Conservation (phyloP, 768 basidiomycete species). For the Strobilomyces confusus region DNA sequence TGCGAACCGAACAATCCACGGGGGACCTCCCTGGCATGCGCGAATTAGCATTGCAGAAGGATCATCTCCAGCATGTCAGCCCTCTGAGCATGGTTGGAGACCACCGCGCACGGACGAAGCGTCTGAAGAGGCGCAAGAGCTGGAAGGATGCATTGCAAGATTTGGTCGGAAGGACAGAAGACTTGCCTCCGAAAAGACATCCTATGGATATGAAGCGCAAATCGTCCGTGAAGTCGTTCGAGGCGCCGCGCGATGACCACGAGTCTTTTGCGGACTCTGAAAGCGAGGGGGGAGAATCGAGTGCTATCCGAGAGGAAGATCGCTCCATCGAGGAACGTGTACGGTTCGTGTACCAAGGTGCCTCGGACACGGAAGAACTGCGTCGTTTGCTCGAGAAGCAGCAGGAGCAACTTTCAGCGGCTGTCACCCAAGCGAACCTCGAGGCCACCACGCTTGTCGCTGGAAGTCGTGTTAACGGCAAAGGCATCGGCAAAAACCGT, state of each 20-base stretch:
- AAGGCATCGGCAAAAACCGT: conserved; percentile 34
- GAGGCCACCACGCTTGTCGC: conserved; percentile 38
- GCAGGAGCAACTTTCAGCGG: conserved; percentile 50
- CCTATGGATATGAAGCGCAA: conserved; percentile 28
- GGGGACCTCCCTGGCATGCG: conserved; percentile 71
- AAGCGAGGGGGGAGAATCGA: conserved; percentile 45
- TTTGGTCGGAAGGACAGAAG: conserved; percentile 40
- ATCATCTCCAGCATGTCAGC: conserved; percentile 84
- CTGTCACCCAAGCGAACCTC: conserved; percentile 47
- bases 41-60: conserved; percentile 72
- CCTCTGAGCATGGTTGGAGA: conserved; percentile 91
- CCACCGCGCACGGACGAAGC: conserved; percentile 35
- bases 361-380: conserved; percentile 13
- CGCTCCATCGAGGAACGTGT: conserved; percentile 74
- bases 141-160: conserved; percentile 59
- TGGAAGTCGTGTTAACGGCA: conserved; percentile 26
- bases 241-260: conserved; percentile 37
- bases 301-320: conserved; percentile 60
- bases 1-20: conserved; percentile 85
- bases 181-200: conserved; percentile 11
- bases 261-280: conserved; percentile 53
- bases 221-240: conserved; percentile 26
- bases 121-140: conserved; percentile 50
- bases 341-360: conserved; percentile 45
- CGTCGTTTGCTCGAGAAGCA: conserved; percentile 38